phyloP scores from a whole-genome alignment of 768 basidiomycete genomes.

The Amanita rubescens region DNA sequence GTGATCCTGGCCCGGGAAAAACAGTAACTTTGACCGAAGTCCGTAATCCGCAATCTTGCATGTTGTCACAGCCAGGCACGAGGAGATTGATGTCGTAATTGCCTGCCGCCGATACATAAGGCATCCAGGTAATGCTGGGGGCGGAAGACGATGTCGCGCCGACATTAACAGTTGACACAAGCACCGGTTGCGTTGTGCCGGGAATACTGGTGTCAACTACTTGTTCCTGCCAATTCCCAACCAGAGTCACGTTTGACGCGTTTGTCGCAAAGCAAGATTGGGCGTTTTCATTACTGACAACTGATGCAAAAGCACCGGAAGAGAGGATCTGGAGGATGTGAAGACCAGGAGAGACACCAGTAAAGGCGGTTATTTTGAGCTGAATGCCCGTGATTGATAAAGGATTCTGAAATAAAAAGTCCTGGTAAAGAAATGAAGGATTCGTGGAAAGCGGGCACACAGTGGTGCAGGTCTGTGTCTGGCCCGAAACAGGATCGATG shows the following conservation, averaged over 20 bases:
- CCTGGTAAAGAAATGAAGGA: slow-evolving; percentile 76
- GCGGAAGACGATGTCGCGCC: slow-evolving; percentile 51
- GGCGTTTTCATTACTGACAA: slow-evolving; percentile 50
- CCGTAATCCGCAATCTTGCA: slow-evolving; percentile 73
- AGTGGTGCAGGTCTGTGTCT: slow-evolving; percentile 72
- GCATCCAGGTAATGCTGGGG: slow-evolving; percentile 86
- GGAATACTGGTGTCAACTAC: slow-evolving; percentile 66
- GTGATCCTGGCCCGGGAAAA: slow-evolving; percentile 62
- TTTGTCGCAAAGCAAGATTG: slow-evolving; percentile 73
- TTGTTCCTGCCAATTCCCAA: slow-evolving; percentile 64
- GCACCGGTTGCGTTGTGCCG: slow-evolving; percentile 71
- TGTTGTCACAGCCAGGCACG: slow-evolving; percentile 77
- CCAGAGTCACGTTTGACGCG: slow-evolving; percentile 59
- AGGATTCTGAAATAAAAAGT: slow-evolving; percentile 72
- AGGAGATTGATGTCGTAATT: slow-evolving; percentile 78
- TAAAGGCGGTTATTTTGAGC: slow-evolving; percentile 71
- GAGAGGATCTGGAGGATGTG: slow-evolving; percentile 91
- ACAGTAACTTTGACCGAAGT: slow-evolving; percentile 81
- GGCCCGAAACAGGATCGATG: slow-evolving; percentile 65
- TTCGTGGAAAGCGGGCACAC: slow-evolving; percentile 82
- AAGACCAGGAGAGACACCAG: slow-evolving; percentile 70
- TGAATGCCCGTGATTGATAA: slow-evolving; percentile 83
- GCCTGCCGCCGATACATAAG: slow-evolving; percentile 87
- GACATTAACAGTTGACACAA: slow-evolving; percentile 59
- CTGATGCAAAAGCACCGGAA: slow-evolving; percentile 84